Conservation (phyloP, 2,329 filamentous ascomycete species). For the Epicoccum sorghinum region DNA sequence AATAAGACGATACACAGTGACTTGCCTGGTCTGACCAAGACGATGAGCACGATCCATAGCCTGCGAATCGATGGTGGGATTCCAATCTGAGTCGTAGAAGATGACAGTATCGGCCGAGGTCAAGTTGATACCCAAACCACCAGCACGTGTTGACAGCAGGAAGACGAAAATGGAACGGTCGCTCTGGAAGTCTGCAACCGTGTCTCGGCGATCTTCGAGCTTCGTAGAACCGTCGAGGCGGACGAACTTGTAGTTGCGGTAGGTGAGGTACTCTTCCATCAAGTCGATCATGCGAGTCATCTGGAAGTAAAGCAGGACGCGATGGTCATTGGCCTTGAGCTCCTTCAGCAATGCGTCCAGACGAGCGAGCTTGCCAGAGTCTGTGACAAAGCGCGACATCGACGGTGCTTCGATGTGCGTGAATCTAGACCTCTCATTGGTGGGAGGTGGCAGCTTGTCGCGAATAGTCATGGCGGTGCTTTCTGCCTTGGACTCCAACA, state of each 20-base stretch:
- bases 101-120: conserved; percentile 97
- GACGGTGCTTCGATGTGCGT: conserved; percentile 92
- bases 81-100: conserved; percentile 99
- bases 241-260: conserved; percentile 99
- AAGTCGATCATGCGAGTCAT: conserved; percentile 99
- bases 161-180: conserved; percentile 96
- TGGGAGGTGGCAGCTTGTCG: conserved; percentile 75
- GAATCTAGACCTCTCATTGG: conserved; percentile 81
- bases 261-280: conserved; percentile 98
- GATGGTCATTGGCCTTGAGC: conserved; percentile 90
- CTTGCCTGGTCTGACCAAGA: conserved; percentile 92
- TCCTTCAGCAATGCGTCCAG: conserved; percentile 85
- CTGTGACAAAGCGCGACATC: conserved; percentile 96
- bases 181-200: conserved; percentile 95
- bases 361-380: conserved; percentile 93
- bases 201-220: conserved; percentile 94
- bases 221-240: conserved; percentile 96
- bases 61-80: conserved; percentile 97
- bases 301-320: conserved; percentile 98
- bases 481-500: conserved; percentile 76
- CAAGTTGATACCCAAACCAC: conserved; percentile 97
- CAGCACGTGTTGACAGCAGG: conserved; percentile 91
- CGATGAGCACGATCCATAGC: conserved; percentile 99
- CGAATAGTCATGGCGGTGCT: conserved; percentile 66
- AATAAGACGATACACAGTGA: conserved; percentile 97